Percentiles rank a stretch among this genome's conserved stretches.
These are phyloP conservation scores for Sugiyamaella japonica DNA, from an alignment of 1,139 yeast genomes.

Conservation along the genomic window DNA sequence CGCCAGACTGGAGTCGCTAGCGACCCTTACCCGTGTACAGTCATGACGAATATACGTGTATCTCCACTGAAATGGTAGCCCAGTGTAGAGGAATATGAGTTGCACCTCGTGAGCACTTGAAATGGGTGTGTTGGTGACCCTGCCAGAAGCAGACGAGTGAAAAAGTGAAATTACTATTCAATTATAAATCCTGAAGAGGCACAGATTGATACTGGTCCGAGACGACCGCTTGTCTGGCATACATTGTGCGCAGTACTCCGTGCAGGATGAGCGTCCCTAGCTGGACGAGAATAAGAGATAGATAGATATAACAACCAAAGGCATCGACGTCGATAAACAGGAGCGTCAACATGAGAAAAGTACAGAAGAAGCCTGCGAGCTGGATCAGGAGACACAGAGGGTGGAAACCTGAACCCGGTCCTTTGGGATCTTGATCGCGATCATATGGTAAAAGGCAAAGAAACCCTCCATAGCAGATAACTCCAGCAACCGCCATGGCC, in stretches of 20 bases:
- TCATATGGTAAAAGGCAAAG: slow-evolving; percentile 21
- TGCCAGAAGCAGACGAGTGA: slow-evolving; percentile 3
- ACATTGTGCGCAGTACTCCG: slow-evolving; percentile 11
- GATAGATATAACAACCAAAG: slow-evolving; percentile 20
- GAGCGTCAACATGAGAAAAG: slow-evolving; percentile 20
- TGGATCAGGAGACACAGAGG: slow-evolving; percentile 24
- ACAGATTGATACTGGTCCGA: slow-evolving; percentile 14
- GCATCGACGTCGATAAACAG: slow-evolving; percentile 21
- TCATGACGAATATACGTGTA: too few species aligned
- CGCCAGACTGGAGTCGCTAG: background rate
- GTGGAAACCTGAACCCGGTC: slow-evolving; percentile 25
- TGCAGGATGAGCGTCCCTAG: slow-evolving; percentile 16
- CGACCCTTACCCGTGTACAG: slow-evolving; percentile 2
- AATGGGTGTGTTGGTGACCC: background rate
- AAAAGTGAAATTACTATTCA: background rate
- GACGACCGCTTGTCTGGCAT: background rate
- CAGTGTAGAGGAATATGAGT: too few species aligned
- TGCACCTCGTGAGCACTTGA: too few species aligned
- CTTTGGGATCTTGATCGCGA: slow-evolving; percentile 18
- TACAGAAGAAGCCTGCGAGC: slow-evolving; percentile 20
- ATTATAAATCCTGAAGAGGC: slow-evolving; percentile 16
- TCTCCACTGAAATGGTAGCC: too few species aligned
- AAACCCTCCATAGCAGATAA: slow-evolving; percentile 14
- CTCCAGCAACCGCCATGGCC: slow-evolving; percentile 20
- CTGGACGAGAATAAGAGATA: slow-evolving; percentile 17